These are phyloP conservation scores for Butyriboletus loyo DNA, from an alignment of 768 basidiomycete species.

Conservation along the genomic window DNA sequence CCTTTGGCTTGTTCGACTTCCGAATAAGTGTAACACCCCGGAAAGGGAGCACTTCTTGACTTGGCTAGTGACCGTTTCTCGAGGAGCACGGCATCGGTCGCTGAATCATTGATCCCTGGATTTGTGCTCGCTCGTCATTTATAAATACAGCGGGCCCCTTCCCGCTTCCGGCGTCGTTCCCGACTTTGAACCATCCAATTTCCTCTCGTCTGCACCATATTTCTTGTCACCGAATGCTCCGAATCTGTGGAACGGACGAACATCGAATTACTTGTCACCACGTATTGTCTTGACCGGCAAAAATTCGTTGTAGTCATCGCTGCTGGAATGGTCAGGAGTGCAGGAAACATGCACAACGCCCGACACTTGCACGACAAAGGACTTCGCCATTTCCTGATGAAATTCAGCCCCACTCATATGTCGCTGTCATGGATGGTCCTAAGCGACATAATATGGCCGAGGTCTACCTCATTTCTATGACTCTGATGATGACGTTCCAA, in stretches of 20 bases:
- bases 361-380: conserved; percentile 99
- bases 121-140: conserved; percentile 47
- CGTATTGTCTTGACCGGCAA: conserved; percentile 97
- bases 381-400: conserved; percentile 79
- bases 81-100: conserved; percentile 78
- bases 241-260: conserved; percentile 96
- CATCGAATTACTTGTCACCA: conserved; percentile 96
- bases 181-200: conserved; percentile 96
- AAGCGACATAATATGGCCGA: conserved; percentile 99
- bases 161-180: conserved; percentile 84
- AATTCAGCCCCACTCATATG: conserved; percentile 92
- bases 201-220: conserved; percentile 90
- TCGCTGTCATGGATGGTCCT: conserved; percentile 99
- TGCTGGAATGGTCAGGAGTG: conserved; percentile 98
- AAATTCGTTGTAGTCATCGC: conserved; percentile 94
- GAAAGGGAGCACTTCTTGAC: conserved; percentile 69
- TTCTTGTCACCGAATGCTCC: conserved; percentile 96
- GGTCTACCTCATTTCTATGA: conserved; percentile 95
- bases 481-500: conserved; percentile 91
- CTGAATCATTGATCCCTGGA: conserved; percentile 36
- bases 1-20: conserved; percentile 64
- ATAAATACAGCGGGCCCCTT: conserved; percentile 82
- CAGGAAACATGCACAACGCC: conserved; percentile 90
- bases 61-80: conserved; percentile 69
- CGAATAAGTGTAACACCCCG: conserved; percentile 56